Conservation (phyloP, 495 filamentous ascomycete genomes). For the Tuber melanosporum region DNA sequence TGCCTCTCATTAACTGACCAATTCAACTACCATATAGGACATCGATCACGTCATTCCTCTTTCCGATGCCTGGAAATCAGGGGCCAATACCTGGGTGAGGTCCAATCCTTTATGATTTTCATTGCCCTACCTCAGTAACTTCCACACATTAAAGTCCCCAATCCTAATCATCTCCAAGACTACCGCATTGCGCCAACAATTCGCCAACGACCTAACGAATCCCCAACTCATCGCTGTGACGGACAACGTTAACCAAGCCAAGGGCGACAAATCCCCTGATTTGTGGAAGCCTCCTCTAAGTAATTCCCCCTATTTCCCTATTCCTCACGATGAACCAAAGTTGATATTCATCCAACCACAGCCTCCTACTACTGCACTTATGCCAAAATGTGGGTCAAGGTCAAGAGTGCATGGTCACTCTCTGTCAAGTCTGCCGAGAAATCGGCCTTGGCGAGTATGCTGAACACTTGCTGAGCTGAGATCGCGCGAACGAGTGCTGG, state of each 20-base stretch:
- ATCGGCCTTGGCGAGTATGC: conserved; percentile 57
- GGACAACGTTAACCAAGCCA: conserved; percentile 63
- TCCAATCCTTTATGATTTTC: no score
- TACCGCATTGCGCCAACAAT: conserved; percentile 54
- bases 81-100: conserved; percentile 47
- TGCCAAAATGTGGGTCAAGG: conserved; percentile 61
- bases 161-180: conserved; percentile 47
- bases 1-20: conserved; percentile 3
- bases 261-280: conserved; percentile 64
- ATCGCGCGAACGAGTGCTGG: not conserved
- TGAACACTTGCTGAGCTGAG: conserved; percentile 51
- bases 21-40: conserved; percentile 43
- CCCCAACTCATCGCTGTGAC: conserved; percentile 71
- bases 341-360: conserved; percentile 13
- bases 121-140: not conserved
- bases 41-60: conserved; percentile 73
- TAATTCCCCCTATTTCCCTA: conserved; percentile 30
- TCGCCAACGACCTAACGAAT: conserved; percentile 64
- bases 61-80: conserved; percentile 65
- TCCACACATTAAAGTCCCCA: not conserved
- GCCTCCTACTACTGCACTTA: conserved; percentile 68
- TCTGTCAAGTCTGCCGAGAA: conserved; percentile 58
- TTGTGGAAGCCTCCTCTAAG: conserved; percentile 64
- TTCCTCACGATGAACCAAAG: conserved; percentile 1
- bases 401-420: conserved; percentile 59